Evolutionary conservation across 2,329 filamentous ascomycete species (phyloP), one percentile per base, ranked within the genome.

Genomic region (Fusarium graminum): DNA sequence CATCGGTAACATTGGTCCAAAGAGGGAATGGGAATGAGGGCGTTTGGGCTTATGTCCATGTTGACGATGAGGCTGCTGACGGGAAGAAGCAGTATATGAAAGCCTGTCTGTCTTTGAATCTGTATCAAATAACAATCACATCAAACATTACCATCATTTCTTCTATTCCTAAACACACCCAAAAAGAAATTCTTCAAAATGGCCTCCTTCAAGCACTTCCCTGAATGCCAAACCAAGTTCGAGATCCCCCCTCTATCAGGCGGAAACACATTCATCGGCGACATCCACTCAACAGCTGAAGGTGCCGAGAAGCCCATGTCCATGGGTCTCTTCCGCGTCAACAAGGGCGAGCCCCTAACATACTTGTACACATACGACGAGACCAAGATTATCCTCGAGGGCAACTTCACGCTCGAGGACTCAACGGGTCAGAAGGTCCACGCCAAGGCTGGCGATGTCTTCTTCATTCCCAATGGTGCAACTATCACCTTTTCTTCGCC

Each of bases 351-450:
- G 5, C 86, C 88, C 3, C 82, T 92, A 17, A 86, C 88, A 10
- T 91, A 91, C 79, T 86, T 83, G 30, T 91, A 91, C 77, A 87
- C 82, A 39, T 91, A 91, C 77, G 85, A 91, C 72, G 89, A 91
- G 80, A 90, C 90, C 86, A 91, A 91, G 80, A 89, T 91, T 73
- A 88, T 92, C 65, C 77, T 91, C 11, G 88, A 91, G 70, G 89
- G 89, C 14, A 82, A 85, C 67, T 90, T 88, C 72, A 84, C 87
- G 63, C 90, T 91, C 70, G 81, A 80, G 29, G 89, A 91, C 67
- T 85, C 85, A 74, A 86, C 86, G 3, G 89, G 88, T 36, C 79
- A 82, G 67, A 84, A 83, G 67, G 86, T 88, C 25, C 82, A 83
- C 50, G 89, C 86, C 10, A 81, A 78, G 30, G 81, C 84, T 9